Evolutionary conservation across 2,329 filamentous ascomycete genomes (phyloP).

Genomic region (Bipolaris oryzae): DNA sequence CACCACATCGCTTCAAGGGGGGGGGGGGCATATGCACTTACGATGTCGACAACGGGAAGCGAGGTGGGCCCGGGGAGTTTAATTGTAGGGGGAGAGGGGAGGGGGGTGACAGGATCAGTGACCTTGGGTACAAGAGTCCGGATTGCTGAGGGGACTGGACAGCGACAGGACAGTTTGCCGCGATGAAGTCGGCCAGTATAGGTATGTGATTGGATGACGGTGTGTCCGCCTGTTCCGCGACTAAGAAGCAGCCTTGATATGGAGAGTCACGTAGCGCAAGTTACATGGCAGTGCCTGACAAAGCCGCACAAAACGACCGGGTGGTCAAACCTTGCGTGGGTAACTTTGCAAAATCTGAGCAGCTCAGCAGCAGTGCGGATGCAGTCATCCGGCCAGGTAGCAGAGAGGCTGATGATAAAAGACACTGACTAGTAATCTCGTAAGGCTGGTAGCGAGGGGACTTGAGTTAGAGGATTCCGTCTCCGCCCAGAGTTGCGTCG

Average conservation of each 20-base stretch:
- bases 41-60: constrained; percentile 4
- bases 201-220: constrained; percentile 7
- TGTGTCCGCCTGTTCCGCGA: constrained; percentile 4
- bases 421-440: neutral
- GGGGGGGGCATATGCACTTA: neutral
- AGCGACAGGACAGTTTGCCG: constrained; percentile 7
- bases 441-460: constrained; percentile 5
- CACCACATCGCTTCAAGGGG: neutral
- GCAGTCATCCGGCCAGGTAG: neutral
- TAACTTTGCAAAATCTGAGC: neutral
- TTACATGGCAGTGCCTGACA: constrained; percentile 6
- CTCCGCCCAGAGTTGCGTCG: constrained; percentile 1
- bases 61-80: constrained; percentile 4
- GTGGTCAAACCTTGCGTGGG: neutral
- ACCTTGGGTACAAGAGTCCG: neutral
- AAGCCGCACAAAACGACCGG: constrained; percentile 14
- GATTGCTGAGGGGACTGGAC: neutral
- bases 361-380: neutral
- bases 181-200: constrained; percentile 10
- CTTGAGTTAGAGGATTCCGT: neutral
- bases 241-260: constrained; percentile 10
- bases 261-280: constrained; percentile 15
- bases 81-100: neutral
- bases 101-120: neutral
- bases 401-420: neutral